phyloP scores from a whole-genome alignment of 306 rosid species.

The Vicia faba region DNA sequence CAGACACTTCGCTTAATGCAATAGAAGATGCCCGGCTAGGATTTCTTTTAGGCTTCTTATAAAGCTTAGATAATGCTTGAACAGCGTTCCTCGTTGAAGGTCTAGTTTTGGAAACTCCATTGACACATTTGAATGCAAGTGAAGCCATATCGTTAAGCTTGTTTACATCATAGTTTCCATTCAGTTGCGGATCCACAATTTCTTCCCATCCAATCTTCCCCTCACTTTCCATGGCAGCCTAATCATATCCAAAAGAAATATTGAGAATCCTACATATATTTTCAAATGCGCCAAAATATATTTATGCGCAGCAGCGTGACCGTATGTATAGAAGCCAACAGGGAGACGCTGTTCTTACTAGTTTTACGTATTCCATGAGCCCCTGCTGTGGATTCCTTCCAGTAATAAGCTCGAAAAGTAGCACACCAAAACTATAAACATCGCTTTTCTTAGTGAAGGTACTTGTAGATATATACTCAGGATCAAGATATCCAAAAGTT shows the following conservation, averaged over 20 bases:
- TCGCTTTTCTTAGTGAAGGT: constrained; percentile 60
- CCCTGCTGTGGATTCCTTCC: constrained; percentile 57
- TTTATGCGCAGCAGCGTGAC: neutral
- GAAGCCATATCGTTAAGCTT: constrained; percentile 45
- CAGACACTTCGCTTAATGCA: constrained; percentile 19
- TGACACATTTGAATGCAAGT: constrained; percentile 51
- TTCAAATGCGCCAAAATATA: constrained; percentile 11
- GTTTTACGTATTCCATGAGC: constrained; percentile 55
- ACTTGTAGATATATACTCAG: constrained; percentile 46
- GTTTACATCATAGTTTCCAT: constrained; percentile 46
- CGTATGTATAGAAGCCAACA: constrained; percentile 4
- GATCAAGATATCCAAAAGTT: constrained; percentile 53
- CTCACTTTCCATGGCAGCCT: constrained; percentile 53
- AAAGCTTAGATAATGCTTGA: constrained; percentile 39
- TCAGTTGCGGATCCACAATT: constrained; percentile 45
- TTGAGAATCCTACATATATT: constrained; percentile 3
- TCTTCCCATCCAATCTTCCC: constrained; percentile 55
- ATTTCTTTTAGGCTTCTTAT: constrained; percentile 25
- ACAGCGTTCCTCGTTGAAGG: constrained; percentile 41
- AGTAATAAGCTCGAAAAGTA: constrained; percentile 53
- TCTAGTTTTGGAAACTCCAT: constrained; percentile 37
- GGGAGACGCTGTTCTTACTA: constrained; percentile 42
- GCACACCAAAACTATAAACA: constrained; percentile 63
- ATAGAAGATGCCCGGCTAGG: constrained; percentile 22
- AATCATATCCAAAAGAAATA: constrained; percentile 26